phyloP scores from a whole-genome alignment of 2,329 filamentous ascomycete species.

The Alternaria triticimaculans region DNA sequence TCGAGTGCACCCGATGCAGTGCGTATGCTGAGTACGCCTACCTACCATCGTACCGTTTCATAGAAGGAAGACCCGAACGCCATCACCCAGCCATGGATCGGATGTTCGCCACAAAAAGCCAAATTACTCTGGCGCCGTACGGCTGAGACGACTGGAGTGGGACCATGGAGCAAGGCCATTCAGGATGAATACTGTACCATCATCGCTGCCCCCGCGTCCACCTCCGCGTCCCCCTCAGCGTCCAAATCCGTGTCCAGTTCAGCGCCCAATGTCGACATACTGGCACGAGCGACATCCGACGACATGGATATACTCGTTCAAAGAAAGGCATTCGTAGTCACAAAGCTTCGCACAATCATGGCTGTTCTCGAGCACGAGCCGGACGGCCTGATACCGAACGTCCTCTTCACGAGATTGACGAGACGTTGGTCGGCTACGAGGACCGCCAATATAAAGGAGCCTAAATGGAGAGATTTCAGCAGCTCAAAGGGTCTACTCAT shows the following conservation, averaged over 20 bases:
- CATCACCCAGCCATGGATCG: not conserved
- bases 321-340: not conserved
- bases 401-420: not conserved
- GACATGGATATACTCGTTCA: not conserved
- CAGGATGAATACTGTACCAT: not conserved
- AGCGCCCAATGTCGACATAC: not conserved
- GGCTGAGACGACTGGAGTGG: not conserved
- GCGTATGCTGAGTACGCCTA: not conserved
- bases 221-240: not conserved
- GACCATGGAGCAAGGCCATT: not conserved
- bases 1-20: not conserved
- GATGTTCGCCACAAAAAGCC: not conserved
- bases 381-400: not conserved
- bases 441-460: not conserved
- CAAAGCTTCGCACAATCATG: not conserved
- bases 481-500: not conserved
- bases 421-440: not conserved
- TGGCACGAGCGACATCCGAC: not conserved
- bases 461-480: not conserved
- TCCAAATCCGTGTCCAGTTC: not conserved
- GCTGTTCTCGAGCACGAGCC: not conserved
- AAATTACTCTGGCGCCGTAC: not conserved
- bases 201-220: not conserved
- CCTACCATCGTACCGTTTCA: not conserved
- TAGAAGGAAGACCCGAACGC: not conserved